phyloP scores from a whole-genome alignment of 768 basidiomycete species.

The Trametes maxima region DNA sequence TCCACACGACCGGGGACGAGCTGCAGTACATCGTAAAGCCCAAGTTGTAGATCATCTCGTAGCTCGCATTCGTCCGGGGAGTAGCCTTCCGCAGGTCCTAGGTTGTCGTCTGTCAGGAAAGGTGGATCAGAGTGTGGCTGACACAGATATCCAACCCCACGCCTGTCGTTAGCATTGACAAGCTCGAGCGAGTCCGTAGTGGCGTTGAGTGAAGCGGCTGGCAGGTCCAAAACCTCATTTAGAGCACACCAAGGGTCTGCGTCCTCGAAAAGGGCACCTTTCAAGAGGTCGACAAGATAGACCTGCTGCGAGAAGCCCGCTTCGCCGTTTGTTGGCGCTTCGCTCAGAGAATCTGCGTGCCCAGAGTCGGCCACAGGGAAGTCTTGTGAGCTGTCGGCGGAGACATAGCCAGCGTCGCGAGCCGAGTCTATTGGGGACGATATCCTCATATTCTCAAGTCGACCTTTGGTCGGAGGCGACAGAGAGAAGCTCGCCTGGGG shows the following conservation, averaged over 20 bases:
- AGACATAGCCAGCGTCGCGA: neutral
- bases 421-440: neutral
- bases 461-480: neutral
- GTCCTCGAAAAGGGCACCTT: conserved; percentile 27
- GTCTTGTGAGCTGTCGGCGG: neutral
- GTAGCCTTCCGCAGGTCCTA: neutral
- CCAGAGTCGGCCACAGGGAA: neutral
- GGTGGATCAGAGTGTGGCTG: no score
- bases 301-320: neutral
- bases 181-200: neutral
- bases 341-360: neutral
- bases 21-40: no score
- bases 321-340: neutral
- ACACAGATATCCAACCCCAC: conserved; percentile 10
- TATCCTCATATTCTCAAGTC: neutral
- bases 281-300: conserved; percentile 17
- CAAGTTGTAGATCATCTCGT: no score
- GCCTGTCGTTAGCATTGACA: neutral
- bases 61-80: neutral
- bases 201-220: neutral
- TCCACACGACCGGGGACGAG: no score
- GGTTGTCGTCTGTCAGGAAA: neutral
- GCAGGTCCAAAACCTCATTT: conserved; percentile 14
- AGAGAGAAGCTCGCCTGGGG: conserved; percentile 19
- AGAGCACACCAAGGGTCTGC: conserved; percentile 27